Evolutionary conservation across 441 rosid species (phyloP).

Genomic region (Erodium texanum): DNA sequence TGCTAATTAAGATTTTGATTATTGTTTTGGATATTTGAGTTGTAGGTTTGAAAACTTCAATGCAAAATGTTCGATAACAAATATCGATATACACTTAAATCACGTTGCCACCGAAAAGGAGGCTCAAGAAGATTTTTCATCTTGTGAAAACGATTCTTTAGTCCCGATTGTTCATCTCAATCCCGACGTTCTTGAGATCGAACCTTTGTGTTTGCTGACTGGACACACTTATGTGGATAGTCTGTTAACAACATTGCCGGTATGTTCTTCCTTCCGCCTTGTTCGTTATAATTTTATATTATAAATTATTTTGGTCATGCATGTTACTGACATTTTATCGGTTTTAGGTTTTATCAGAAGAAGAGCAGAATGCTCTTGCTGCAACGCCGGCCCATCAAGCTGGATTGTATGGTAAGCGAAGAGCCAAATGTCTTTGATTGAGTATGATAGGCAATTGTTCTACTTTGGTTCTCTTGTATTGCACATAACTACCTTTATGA

Average conservation of each 20-base stretch:
- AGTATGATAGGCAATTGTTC: too few species aligned
- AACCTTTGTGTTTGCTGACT: slow-evolving; percentile 48
- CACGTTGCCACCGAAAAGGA: slow-evolving; percentile 41
- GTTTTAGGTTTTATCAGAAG: slow-evolving; percentile 66
- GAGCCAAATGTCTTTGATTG: too few species aligned
- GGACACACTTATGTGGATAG: slow-evolving; percentile 54
- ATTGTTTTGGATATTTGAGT: neutral
- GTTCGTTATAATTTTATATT: neutral
- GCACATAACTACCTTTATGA: too few species aligned
- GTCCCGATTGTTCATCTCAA: slow-evolving; percentile 62
- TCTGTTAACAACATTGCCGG: slow-evolving; percentile 66
- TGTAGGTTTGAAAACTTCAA: slow-evolving; percentile 33
- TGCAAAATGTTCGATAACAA: slow-evolving; percentile 51
- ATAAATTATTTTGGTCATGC: too few species aligned
- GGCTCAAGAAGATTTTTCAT: slow-evolving; percentile 31
- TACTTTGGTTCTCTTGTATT: too few species aligned
- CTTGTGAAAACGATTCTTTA: slow-evolving; percentile 30
- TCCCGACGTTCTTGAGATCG: slow-evolving; percentile 43
- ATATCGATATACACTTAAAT: slow-evolving; percentile 43
- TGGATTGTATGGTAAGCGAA: slow-evolving; percentile 60
- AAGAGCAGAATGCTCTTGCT: slow-evolving; percentile 80
- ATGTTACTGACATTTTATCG: neutral
- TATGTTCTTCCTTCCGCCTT: slow-evolving; percentile 24
- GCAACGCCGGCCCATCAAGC: slow-evolving; percentile 90
- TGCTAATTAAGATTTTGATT: too few species aligned